Conservation (phyloP, 2,329 filamentous ascomycete species). For the Nigrograna mackinnonii region DNA sequence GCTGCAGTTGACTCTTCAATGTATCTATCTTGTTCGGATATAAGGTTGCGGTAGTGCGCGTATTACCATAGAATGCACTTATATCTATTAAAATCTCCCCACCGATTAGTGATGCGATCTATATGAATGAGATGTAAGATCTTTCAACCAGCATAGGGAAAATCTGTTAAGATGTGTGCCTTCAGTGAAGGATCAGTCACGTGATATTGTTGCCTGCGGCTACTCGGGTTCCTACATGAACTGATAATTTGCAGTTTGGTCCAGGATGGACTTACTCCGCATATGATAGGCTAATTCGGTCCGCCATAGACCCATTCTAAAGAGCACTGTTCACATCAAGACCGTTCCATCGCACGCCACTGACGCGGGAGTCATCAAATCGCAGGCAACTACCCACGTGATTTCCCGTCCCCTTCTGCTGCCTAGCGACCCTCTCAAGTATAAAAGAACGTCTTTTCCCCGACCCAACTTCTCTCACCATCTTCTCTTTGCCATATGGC, state of each 20-base stretch:
- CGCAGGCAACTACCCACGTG: background rate
- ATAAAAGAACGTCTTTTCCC: background rate
- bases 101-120: background rate
- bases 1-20: background rate
- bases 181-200: background rate
- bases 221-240: too few relatives aligned
- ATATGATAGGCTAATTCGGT: too few relatives aligned
- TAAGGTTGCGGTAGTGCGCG: background rate
- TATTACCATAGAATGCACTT: background rate
- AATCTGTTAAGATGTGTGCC: background rate
- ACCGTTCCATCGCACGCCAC: too few relatives aligned
- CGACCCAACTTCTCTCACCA: background rate
- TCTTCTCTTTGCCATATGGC: conserved; percentile 1
- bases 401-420: background rate
- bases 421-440: background rate
- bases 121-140: background rate
- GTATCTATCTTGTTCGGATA: background rate
- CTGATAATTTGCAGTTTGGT: too few relatives aligned
- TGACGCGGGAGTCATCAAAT: too few relatives aligned
- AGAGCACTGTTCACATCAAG: too few relatives aligned
- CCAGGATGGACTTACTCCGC: too few relatives aligned
- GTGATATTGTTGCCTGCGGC: background rate
- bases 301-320: too few relatives aligned
- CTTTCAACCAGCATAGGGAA: background rate
- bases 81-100: background rate